Base-by-base conservation (phyloP, 345 rosid genomes). In the Laguncularia racemosa region DNA sequence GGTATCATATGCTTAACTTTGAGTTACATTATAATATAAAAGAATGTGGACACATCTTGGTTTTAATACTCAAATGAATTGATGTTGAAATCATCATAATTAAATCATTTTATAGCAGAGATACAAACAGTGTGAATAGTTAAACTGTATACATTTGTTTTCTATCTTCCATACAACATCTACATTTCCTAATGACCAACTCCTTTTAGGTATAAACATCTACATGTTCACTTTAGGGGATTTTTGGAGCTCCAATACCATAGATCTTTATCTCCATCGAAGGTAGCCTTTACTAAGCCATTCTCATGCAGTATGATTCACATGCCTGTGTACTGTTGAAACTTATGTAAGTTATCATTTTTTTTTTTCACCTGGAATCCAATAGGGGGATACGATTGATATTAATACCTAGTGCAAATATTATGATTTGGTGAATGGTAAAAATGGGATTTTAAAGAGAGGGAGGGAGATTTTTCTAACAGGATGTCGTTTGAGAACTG, bases 241-340 rank as follows among this genome's bases (percentile, higher is more conserved):
- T 69, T 81, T 80, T 67, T 90, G 97, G 99, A 93, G 99, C 74
- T 89, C 97, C 57, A 85, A 81, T 54, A 87, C 96, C 52, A 85
- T 93, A 56, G 96, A 90, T 64, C 85, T 87, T 69, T 93, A 83
- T 75, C 82, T 93, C 48, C 99, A 93, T 57, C 86, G 90, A 63
- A 78, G 95, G 97, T 86, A 76, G 59, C 68, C 62, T 57, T 56
- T 57, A 44, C 62, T 57, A 55, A 16, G 57, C 45, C 19, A 16
- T 33, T 33, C 2, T 33, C 11, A 33, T 33, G 40, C 40, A 9
- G 40, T 33, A 33, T 33, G 40, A 33, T 33, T 33, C 9, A 33
- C 40, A 33, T 33, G 40, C 40, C 7, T 33, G 11, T 33, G 9
- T 4, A 4, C 40, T 9, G 11, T 33, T 33, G 28, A 23, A 6